Base-by-base conservation (phyloP, 106 monocot genomes). In the Dendrobium chrysotoxum region DNA sequence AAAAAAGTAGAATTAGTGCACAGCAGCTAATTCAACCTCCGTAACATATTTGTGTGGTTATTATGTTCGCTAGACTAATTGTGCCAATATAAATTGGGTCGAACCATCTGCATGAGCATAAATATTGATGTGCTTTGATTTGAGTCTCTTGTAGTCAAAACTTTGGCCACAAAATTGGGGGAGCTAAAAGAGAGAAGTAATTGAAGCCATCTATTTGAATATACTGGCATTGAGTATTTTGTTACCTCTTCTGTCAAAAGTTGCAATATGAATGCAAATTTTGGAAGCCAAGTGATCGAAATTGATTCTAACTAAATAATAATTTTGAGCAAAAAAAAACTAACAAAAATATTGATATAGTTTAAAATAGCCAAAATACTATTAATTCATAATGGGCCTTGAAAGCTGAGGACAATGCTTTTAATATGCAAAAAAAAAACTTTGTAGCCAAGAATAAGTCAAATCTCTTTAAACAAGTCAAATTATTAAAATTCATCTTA, bases 1-100 rank as follows among this genome's bases (percentile, higher is more conserved):
- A 39, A 75, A 50, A 25, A 53, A 83, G 2, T 42, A 78, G 44
- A 70, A 75, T 67, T 17, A 82, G 73, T 79, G n/a, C 77, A 28
- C 42, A 72, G 40, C 23, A 83, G 18, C 79, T 28, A 12, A 61
- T 61, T 15, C 55, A 83, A 79, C n/a, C 66, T 67, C 10, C 6
- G 11, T 70, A 31, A 70, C 70, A 4, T 31, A 70, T 4, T 35
- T 35, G 50, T 50, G 50, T 50, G 35, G 30, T 35, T 70, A 21
- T 64, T 23, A 70, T 70, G 31, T 21, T 12, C 21, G 1, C 40
- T 41, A 40, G 16, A n/a, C 31, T 10, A 40, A 5, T 41, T 20
- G 2, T 39, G 20, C 18, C 28, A 74, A 41, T 74, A 70, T 35
- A 70, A 57, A 15, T 38, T 67, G 64, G 17, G 3, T 75, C 13